These are phyloP conservation scores for Knoxdaviesia proteae DNA, from an alignment of 2,329 filamentous ascomycete genomes.

Conservation along the genomic window DNA sequence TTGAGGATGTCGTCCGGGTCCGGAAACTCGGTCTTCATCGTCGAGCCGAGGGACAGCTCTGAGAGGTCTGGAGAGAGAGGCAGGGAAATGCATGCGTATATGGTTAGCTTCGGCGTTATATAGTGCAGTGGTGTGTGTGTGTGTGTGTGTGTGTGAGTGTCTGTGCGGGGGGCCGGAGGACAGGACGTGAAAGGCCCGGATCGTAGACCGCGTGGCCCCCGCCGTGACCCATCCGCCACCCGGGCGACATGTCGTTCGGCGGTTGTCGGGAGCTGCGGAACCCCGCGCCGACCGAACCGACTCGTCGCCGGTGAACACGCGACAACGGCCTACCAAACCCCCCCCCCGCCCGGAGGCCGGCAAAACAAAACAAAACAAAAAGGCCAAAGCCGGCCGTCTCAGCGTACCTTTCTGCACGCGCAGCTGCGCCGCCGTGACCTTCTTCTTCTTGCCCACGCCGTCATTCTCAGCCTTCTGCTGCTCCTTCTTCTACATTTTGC, in stretches of 20 bases:
- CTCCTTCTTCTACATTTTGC: conserved; percentile 57
- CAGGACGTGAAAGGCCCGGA: too few relatives aligned
- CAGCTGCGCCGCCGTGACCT: conserved; percentile 88
- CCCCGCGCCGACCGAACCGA: too few relatives aligned
- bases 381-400: background rate
- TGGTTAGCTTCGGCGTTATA: background rate
- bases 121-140: too few relatives aligned
- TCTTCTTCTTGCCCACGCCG: conserved; percentile 77
- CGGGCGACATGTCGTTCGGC: too few relatives aligned
- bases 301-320: too few relatives aligned
- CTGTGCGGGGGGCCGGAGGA: too few relatives aligned
- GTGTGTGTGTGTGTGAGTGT: too few relatives aligned
- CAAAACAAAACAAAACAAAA: background rate
- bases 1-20: conserved; percentile 73
- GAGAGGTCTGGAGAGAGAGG: conserved; percentile 43
- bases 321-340: too few relatives aligned
- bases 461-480: conserved; percentile 87
- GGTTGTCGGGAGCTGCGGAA: too few relatives aligned
- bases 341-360: background rate
- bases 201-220: too few relatives aligned
- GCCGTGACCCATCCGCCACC: too few relatives aligned
- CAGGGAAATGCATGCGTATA: background rate
- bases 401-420: conserved; percentile 78
- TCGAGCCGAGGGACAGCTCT: conserved; percentile 56
- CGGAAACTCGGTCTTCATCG: conserved; percentile 65